A percentile compares a stretch with the other conserved stretches of the same genome.
Evolutionary conservation across 2,329 filamentous ascomycete genomes (phyloP).

Genomic region (Diaporthe nobilis): DNA sequence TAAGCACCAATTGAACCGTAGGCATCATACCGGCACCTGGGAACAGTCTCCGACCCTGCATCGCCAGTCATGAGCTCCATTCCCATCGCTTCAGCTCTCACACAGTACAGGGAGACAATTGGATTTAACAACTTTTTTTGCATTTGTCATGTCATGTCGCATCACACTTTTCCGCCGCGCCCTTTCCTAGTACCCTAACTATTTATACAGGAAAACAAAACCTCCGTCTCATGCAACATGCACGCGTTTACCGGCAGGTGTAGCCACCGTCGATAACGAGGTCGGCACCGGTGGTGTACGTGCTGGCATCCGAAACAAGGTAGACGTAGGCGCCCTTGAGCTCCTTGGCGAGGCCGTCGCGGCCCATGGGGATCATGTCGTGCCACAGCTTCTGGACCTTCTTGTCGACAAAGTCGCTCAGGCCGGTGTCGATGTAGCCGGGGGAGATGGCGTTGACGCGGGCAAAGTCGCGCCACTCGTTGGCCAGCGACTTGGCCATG

Average conservation of each 20-base stretch:
- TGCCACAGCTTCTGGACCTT: slow-evolving; percentile 81
- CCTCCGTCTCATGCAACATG: too few species aligned
- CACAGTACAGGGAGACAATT: not conserved
- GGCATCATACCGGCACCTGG: too few species aligned
- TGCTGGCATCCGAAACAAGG: slow-evolving; percentile 80
- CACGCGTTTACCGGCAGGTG: slow-evolving; percentile 56
- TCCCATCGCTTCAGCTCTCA: not conserved
- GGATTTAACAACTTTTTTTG: not conserved
- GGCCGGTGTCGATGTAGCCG: slow-evolving; percentile 76
- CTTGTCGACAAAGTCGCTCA: slow-evolving; percentile 73
- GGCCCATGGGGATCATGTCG: slow-evolving; percentile 80
- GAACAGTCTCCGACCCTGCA: not conserved
- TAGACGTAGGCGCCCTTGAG: slow-evolving; percentile 84
- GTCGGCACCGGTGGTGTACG: slow-evolving; percentile 82
- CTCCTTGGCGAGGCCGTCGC: slow-evolving; percentile 77
- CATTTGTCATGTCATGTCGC: not conserved
- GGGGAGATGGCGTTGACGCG: slow-evolving; percentile 69
- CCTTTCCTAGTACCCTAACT: not conserved
- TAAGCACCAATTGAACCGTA: not conserved
- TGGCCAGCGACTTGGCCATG: slow-evolving; percentile 64
- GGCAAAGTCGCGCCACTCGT: slow-evolving; percentile 74
- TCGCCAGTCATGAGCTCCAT: not conserved
- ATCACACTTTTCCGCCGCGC: not conserved
- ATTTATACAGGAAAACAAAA: slow-evolving; percentile 11
- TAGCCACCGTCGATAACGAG: slow-evolving; percentile 81